These are phyloP conservation scores for Asterophora lycoperdoides DNA, from an alignment of 768 basidiomycete species.

Conservation along the genomic window DNA sequence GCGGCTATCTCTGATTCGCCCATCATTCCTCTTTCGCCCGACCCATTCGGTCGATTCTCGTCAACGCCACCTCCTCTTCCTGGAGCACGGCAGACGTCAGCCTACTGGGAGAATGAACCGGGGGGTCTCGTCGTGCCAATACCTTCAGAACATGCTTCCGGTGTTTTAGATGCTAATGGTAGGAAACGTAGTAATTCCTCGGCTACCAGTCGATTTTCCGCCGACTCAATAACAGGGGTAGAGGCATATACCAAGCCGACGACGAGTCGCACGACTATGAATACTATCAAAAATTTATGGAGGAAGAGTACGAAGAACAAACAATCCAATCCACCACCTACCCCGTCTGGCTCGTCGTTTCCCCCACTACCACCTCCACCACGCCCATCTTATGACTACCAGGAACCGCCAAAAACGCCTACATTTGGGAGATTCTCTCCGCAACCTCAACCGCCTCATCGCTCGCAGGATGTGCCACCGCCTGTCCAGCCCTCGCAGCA, in stretches of 20 bases:
- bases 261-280: slow-evolving; percentile 54
- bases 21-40: slow-evolving; percentile 78
- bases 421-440: slow-evolving; percentile 25
- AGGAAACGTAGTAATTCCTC: slow-evolving; percentile 18
- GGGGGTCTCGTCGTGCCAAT: slow-evolving; percentile 7
- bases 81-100: slow-evolving; percentile 24
- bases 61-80: slow-evolving; percentile 35
- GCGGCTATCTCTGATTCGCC: slow-evolving; percentile 42
- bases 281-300: slow-evolving; percentile 73
- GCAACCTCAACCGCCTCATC: slow-evolving; percentile 11
- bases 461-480: slow-evolving; percentile 24
- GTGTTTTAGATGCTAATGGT: slow-evolving; percentile 11
- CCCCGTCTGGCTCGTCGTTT: slow-evolving; percentile 27
- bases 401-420: slow-evolving; percentile 31
- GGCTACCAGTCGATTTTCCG: slow-evolving; percentile 68
- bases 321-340: slow-evolving; percentile 43
- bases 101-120: slow-evolving; percentile 43
- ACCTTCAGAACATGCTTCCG: slow-evolving; percentile 9
- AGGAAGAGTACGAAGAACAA: slow-evolving; percentile 62
- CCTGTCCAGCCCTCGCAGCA: slow-evolving; percentile 13
- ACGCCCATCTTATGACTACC: slow-evolving; percentile 33
- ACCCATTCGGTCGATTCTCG: slow-evolving; percentile 74
- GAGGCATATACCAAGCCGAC: slow-evolving; percentile 25
- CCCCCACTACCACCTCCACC: slow-evolving; percentile 29
- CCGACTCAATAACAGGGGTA: slow-evolving; percentile 56